Percentiles rank a stretch among this genome's conserved stretches.
Evolutionary conservation across 2,329 filamentous ascomycete genomes (phyloP).

Genomic region (Fusarium metavorans): DNA sequence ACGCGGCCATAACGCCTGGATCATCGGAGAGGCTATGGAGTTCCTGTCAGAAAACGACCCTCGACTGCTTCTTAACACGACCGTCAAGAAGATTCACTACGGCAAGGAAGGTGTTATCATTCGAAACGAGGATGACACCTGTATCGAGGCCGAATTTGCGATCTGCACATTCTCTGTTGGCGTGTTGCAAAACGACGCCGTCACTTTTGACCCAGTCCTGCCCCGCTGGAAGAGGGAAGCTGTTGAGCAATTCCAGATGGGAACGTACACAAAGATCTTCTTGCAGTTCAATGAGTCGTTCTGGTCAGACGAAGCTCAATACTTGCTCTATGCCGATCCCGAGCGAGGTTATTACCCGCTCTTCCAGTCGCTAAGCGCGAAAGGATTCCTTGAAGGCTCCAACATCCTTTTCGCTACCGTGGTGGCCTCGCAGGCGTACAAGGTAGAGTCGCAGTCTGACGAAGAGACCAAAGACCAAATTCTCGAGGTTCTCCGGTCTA

Average conservation of each 20-base stretch:
- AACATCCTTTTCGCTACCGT: constrained; percentile 74
- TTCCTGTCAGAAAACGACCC: constrained; percentile 68
- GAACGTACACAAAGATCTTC: constrained; percentile 80
- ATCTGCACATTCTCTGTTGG: constrained; percentile 77
- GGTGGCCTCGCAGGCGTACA: constrained; percentile 50
- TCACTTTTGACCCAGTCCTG: constrained; percentile 69
- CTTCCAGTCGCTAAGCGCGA: constrained; percentile 71
- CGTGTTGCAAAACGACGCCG: constrained; percentile 71
- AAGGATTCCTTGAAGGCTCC: constrained; percentile 69
- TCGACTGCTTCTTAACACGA: constrained; percentile 68
- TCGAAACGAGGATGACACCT: constrained; percentile 64
- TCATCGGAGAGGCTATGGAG: constrained; percentile 67
- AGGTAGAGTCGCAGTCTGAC: constrained; percentile 71
- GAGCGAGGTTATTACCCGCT: constrained; percentile 63
- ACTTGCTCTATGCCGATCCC: constrained; percentile 59
- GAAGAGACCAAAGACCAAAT: constrained; percentile 67
- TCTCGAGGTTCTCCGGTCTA: constrained; percentile 67
- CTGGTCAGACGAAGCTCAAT: constrained; percentile 64
- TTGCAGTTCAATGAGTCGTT: constrained; percentile 76
- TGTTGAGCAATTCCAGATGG: constrained; percentile 75
- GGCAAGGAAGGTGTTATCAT: constrained; percentile 64
- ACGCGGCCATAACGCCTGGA: constrained; percentile 70
- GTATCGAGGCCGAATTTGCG: constrained; percentile 70
- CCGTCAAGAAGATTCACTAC: constrained; percentile 67
- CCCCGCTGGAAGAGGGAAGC: constrained; percentile 74